phyloP scores from a whole-genome alignment of 768 basidiomycete species.

The Crepidotus variabilis region DNA sequence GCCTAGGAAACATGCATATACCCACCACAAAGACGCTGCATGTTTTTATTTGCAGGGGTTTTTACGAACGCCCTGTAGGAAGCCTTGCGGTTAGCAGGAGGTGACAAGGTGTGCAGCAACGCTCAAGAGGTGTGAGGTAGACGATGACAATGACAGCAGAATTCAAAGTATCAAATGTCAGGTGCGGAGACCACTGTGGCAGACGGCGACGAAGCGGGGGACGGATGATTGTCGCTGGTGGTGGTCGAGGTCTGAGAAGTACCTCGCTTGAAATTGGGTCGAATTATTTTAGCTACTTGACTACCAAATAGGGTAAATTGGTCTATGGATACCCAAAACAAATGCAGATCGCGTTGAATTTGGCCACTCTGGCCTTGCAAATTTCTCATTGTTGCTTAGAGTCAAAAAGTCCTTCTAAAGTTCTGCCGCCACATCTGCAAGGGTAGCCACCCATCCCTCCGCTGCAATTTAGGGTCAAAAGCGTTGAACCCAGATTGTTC shows the following conservation, averaged over 20 bases:
- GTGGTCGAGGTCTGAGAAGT: slow-evolving; percentile 25
- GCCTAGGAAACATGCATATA: slow-evolving; percentile 14
- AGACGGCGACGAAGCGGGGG: slow-evolving; percentile 12
- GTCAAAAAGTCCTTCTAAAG: slow-evolving; percentile 35
- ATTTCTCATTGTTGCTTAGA: slow-evolving; percentile 4
- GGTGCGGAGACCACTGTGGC: slow-evolving; percentile 12
- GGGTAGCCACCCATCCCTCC: slow-evolving; percentile 73
- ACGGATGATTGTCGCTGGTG: slow-evolving; percentile 17
- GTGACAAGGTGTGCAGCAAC: slow-evolving; percentile 9
- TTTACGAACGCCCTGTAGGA: slow-evolving; percentile 4
- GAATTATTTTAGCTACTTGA: slow-evolving; percentile 42
- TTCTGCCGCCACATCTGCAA: slow-evolving; percentile 58
- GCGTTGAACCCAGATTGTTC: slow-evolving; percentile 71
- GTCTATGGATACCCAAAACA: slow-evolving; percentile 13
- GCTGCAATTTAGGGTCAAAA: slow-evolving; percentile 59
- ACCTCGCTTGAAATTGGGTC: slow-evolving; percentile 30
- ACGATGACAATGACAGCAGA: slow-evolving; percentile 10
- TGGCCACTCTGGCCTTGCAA: neutral
- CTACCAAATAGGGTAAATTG: slow-evolving; percentile 28
- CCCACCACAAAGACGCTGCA: slow-evolving; percentile 70
- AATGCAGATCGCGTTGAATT: neutral
- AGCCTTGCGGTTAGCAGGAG: slow-evolving; percentile 14
- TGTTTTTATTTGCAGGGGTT: slow-evolving; percentile 19
- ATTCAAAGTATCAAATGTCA: slow-evolving; percentile 9
- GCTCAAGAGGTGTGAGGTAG: slow-evolving; percentile 7